A percentile compares a stretch with the other conserved stretches of the same genome.
These are phyloP conservation scores for Lobosporangium transversale DNA, from an alignment of 192 early-diverging fungal species.

Conservation along the genomic window DNA sequence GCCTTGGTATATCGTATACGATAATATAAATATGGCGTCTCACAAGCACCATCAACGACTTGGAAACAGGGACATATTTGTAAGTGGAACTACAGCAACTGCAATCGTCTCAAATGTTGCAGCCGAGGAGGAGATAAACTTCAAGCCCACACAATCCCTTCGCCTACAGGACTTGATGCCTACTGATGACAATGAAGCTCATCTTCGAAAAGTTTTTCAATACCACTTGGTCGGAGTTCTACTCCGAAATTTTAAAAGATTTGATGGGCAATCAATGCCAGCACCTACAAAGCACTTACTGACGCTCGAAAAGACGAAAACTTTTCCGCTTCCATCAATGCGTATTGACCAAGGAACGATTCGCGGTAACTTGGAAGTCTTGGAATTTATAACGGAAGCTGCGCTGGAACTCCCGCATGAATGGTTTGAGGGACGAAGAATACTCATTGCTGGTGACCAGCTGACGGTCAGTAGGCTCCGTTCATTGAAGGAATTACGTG, in stretches of 20 bases:
- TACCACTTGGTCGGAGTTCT: neutral
- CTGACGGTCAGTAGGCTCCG: neutral
- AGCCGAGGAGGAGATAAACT: neutral
- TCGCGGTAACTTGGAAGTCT: slow-evolving; percentile 2
- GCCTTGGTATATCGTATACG: slow-evolving; percentile 5
- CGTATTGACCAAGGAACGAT: slow-evolving; percentile 2
- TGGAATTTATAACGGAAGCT: neutral
- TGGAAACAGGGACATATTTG: neutral
- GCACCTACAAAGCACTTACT: neutral
- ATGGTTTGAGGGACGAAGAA: neutral
- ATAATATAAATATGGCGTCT: slow-evolving; percentile 8
- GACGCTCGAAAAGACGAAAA: neutral
- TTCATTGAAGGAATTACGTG: neutral
- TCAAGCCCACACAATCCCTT: neutral
- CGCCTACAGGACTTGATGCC: neutral
- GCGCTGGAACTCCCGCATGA: neutral
- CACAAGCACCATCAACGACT: slow-evolving; percentile 12
- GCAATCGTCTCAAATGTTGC: neutral
- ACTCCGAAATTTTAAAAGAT: neutral
- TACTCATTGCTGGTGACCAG: slow-evolving; percentile 20
- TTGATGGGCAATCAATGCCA: too few species aligned
- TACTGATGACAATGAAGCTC: neutral
- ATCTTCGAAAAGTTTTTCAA: neutral
- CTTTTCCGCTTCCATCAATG: slow-evolving; percentile 10
- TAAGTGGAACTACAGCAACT: slow-evolving; percentile 13